Conservation (phyloP, 2,329 filamentous ascomycete species). For the Aureobasidium sp. region DNA sequence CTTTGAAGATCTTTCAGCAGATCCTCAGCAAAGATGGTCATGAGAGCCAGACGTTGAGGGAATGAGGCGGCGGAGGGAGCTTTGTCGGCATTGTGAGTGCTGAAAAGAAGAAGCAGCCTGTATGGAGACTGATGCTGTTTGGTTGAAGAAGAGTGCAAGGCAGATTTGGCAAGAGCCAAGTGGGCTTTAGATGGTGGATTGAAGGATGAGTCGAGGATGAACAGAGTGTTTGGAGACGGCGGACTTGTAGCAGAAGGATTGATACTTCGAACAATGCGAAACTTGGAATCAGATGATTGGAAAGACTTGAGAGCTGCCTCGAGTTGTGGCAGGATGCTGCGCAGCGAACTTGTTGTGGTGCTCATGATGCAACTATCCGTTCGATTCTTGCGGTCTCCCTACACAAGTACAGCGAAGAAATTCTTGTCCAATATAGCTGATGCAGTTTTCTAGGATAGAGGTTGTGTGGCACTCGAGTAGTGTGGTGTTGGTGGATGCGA, state of each 20-base stretch:
- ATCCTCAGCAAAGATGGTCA: constrained; percentile 59
- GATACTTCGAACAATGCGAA: constrained; percentile 28
- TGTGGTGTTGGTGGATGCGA: constrained; percentile 1
- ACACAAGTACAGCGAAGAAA: background rate
- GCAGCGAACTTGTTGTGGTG: constrained; percentile 8
- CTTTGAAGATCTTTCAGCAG: constrained; percentile 23
- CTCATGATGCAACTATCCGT: background rate
- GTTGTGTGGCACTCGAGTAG: background rate
- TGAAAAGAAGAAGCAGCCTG: constrained; percentile 50
- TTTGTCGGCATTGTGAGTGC: constrained; percentile 59
- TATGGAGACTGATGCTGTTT: constrained; percentile 28
- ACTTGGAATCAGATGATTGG: constrained; percentile 28
- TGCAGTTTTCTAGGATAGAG: background rate
- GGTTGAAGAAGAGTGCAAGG: constrained; percentile 34
- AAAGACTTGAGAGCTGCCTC: constrained; percentile 35
- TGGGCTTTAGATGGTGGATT: constrained; percentile 57
- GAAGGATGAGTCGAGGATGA: constrained; percentile 59
- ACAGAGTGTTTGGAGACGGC: constrained; percentile 38
- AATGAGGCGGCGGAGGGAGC: constrained; percentile 60
- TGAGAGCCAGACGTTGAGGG: constrained; percentile 59
- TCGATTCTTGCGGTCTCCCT: background rate
- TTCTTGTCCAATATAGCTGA: background rate
- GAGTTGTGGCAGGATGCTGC: constrained; percentile 30
- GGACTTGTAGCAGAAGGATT: constrained; percentile 14
- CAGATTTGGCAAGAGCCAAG: constrained; percentile 45